phyloP scores from a whole-genome alignment of 1,284 basidiomycete genomes.

The Tetrapyrgos nigripes region DNA sequence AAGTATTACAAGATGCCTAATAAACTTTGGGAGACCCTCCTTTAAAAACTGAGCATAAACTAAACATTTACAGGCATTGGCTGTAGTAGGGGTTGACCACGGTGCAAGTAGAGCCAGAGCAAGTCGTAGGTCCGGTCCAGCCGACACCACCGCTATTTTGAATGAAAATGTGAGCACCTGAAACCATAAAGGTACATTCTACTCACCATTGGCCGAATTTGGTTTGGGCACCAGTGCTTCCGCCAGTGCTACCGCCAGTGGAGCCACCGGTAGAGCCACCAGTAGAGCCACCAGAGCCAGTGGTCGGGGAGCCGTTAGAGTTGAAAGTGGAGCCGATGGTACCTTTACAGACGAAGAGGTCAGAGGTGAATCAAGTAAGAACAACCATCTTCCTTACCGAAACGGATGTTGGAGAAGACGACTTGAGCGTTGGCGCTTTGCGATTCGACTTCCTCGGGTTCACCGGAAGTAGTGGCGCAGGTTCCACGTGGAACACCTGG shows the following conservation, averaged over 20 bases:
- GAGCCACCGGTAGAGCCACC: neutral
- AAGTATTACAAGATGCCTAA: too few species aligned
- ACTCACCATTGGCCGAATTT: conserved; percentile 3
- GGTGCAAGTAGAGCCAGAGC: neutral
- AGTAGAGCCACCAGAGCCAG: conserved; percentile 2
- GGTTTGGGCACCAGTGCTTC: neutral
- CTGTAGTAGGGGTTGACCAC: too few species aligned
- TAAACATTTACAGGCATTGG: too few species aligned
- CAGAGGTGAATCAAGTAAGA: too few species aligned
- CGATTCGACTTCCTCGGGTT: conserved; percentile 50
- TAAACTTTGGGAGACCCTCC: too few species aligned
- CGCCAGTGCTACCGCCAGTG: neutral
- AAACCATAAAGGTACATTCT: too few species aligned
- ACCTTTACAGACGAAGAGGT: too few species aligned
- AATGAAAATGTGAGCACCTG: too few species aligned
- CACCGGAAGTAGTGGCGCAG: conserved; percentile 54
- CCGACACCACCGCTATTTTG: conserved; percentile 6
- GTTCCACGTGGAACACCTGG: conserved; percentile 55
- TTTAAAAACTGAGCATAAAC: too few species aligned
- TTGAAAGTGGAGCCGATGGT: conserved; percentile 53
- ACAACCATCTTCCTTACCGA: too few species aligned
- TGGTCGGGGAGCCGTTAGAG: conserved; percentile 8
- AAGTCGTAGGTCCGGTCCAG: conserved; percentile 4
- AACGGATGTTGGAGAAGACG: conserved; percentile 62
- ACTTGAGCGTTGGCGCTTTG: conserved; percentile 45